Evolutionary conservation across 768 basidiomycete species (phyloP).

Genomic region (Pholiota microspora): DNA sequence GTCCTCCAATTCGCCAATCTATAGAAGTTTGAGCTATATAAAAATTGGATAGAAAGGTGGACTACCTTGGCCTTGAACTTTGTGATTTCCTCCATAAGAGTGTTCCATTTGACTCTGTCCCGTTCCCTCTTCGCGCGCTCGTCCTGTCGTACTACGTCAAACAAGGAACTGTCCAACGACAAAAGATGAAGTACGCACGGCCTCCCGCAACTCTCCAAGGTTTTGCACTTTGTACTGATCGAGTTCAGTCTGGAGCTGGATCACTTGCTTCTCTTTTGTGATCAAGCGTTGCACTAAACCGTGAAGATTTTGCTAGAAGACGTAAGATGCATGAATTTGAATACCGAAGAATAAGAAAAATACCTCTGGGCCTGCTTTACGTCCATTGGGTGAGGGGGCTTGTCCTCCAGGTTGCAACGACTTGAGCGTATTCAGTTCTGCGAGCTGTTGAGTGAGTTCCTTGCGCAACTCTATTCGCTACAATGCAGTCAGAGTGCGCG

Average conservation of each 20-base stretch:
- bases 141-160: conserved; percentile 42
- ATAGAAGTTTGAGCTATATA: conserved; percentile 7
- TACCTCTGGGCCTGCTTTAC: conserved; percentile 60
- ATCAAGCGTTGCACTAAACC: conserved; percentile 79
- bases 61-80: conserved; percentile 66
- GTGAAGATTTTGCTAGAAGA: conserved; percentile 50
- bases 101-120: conserved; percentile 70
- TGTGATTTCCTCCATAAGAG: conserved; percentile 70
- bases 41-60: neutral
- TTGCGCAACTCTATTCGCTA: conserved; percentile 52
- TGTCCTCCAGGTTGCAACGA: conserved; percentile 41
- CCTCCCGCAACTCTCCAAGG: conserved; percentile 55
- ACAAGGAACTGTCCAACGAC: neutral
- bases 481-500: neutral
- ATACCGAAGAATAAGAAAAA: conserved; percentile 10
- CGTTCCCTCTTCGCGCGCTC: conserved; percentile 75
- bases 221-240: conserved; percentile 59
- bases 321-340: neutral
- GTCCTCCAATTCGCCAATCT: conserved; percentile 57
- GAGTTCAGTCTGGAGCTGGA: conserved; percentile 70
- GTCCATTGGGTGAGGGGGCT: conserved; percentile 34
- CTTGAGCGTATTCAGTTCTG: conserved; percentile 65
- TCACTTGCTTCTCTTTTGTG: conserved; percentile 83
- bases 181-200: conserved; percentile 39
- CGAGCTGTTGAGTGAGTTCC: conserved; percentile 60